Evolutionary conservation across 805 yeast species (phyloP), one percentile per base, ranked within the genome.

Genomic region (Metschnikowia lochheadii): DNA sequence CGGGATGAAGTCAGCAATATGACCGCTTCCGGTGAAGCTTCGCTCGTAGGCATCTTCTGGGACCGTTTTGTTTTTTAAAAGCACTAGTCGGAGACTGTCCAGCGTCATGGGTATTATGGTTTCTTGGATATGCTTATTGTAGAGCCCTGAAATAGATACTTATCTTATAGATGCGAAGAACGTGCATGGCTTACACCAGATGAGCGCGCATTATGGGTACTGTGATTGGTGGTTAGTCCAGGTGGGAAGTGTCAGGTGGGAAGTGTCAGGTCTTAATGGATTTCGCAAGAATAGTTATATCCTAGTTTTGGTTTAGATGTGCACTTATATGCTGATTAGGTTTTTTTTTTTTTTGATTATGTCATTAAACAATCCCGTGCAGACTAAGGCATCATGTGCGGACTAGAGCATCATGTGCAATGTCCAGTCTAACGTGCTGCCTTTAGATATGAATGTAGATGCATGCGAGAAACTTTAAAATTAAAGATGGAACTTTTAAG

Each of bases 41-140:
- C 67, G 73, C 42, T 79, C 75, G 59, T 90, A 89, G 0, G 84
- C 83, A 60, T 89, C 96, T 3, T 55, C 59, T 0, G 92, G 89
- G 2, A 72, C 73, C 0, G 94, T 85, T 54, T 76, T 78, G 64
- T 88, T 89, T 69, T 90, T 90, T 51, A 90, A 64, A 23, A 90
- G 66, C 2, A 86, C 63, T 5, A 83, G 53, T 40, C 58, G 45
- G 31, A 42, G 45, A 29, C 32, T 33, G 17, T 42, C 38, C 45
- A 42, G 38, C 17, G 18, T 42, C 45, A 42, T 42, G 6, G 5
- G 31, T 39, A n/a, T n/a, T 39, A 6, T 3, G 6, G 10, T 20
- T 23, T 38, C 17, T 6, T 18, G 26, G 17, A 13, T 38, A n/a
- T 11, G 6, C 5, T 20, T 4, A 11, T 7, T 4, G 15, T n/a